Evolutionary conservation across 768 basidiomycete genomes (phyloP).

Genomic region (Boletus tomentosulus): DNA sequence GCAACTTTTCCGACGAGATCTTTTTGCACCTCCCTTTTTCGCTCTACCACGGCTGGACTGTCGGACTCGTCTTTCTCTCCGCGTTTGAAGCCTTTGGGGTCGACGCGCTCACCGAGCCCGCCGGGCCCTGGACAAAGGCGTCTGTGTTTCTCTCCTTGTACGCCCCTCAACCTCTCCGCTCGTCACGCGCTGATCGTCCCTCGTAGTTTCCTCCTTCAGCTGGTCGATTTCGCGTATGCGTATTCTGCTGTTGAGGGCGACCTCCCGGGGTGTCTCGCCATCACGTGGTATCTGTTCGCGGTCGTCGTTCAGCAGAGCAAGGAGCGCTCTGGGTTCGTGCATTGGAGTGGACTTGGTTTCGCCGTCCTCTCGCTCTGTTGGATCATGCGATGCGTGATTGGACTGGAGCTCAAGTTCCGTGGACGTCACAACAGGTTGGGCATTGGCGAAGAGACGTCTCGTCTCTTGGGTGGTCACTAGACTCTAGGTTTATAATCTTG

Average conservation of each 20-base stretch:
- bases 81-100: conserved; percentile 61
- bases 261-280: conserved; percentile 62
- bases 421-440: conserved; percentile 31
- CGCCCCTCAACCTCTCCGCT: conserved; percentile 3
- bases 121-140: conserved; percentile 57
- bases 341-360: conserved; percentile 63
- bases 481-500: background rate
- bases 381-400: conserved; percentile 53
- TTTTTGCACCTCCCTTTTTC: conserved; percentile 75
- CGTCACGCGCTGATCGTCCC: background rate
- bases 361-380: conserved; percentile 61
- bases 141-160: conserved; percentile 59
- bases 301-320: conserved; percentile 52
- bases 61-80: conserved; percentile 48
- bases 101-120: conserved; percentile 46
- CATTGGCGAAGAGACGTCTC: conserved; percentile 30
- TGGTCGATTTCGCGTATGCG: conserved; percentile 59
- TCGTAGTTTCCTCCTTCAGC: conserved; percentile 51
- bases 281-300: conserved; percentile 63
- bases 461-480: conserved; percentile 29
- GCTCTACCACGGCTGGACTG: conserved; percentile 62
- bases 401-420: conserved; percentile 33
- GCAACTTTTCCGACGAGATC: conserved; percentile 51
- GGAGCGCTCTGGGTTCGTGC: conserved; percentile 49
- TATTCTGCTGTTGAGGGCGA: conserved; percentile 63